Evolutionary conservation across 139 green algal species (phyloP).

Genomic region (Volvox reticuliferus): DNA sequence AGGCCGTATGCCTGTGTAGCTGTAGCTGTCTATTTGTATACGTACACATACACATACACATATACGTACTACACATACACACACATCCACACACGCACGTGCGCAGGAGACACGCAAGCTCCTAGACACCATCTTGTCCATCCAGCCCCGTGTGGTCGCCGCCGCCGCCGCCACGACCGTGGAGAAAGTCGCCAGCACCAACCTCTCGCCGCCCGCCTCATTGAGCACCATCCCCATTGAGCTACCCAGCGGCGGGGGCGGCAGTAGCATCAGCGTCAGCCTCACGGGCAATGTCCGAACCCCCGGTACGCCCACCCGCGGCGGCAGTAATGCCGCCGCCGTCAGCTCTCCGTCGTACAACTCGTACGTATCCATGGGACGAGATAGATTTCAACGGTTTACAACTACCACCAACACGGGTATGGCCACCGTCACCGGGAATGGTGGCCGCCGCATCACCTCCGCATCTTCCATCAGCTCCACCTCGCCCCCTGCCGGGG

Average conservation of each 20-base stretch:
- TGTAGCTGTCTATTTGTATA: no score
- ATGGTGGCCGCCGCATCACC: background rate
- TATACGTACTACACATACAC: no score
- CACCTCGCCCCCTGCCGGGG: background rate
- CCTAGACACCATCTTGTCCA: slow-evolving; percentile 70
- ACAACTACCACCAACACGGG: background rate
- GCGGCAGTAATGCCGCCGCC: background rate
- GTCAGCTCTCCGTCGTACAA: background rate
- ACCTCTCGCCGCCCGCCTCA: background rate
- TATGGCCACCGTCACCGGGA: background rate
- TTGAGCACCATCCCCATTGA: background rate
- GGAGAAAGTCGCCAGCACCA: background rate
- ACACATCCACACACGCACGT: no score
- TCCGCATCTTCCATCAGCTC: background rate
- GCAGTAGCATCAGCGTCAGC: slow-evolving; percentile 48
- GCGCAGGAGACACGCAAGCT: slow-evolving; percentile 56
- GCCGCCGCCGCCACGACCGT: background rate
- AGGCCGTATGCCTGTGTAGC: no score
- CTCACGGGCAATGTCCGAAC: slow-evolving; percentile 1
- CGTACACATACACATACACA: no score
- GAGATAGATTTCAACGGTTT: slow-evolving; percentile 19
- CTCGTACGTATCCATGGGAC: background rate
- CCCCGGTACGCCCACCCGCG: background rate
- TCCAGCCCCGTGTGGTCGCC: slow-evolving; percentile 69
- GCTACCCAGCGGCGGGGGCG: background rate